Base-by-base conservation (phyloP, 345 rosid genomes). In the Arabidopsis suecica region DNA sequence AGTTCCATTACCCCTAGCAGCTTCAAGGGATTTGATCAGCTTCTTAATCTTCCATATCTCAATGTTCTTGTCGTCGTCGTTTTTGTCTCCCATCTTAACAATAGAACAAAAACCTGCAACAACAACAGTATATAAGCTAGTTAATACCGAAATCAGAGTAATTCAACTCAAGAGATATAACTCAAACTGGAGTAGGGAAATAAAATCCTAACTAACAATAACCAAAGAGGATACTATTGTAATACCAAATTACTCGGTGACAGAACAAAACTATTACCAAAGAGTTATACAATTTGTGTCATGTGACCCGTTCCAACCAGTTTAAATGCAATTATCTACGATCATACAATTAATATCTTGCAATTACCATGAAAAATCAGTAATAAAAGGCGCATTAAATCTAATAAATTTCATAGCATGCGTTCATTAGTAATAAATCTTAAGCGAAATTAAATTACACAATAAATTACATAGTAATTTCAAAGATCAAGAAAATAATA, bases 21-120 rank as follows among this genome's bases (percentile, higher is more conserved):
- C 54, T 49, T 49, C 54, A 18, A 49, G 54, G 11, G 54, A 49
- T 49, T 49, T 49, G 54, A 49, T 49, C 54, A 49, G 22, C 54
- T 49, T 49, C 54, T 49, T 49, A 18, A 49, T 49, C 25, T 49
- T 49, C 54, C 54, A 49, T 49, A 49, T 49, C 54, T 49, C 54
- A 49, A 49, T 49, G 25, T 49, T 49, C 54, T 49, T 49, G 54
- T 49, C 54, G 5, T 49, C 54, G 3, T 49, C 54, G 54, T 49
- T 49, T 49, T 20, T 49, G 54, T 49, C 54, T 16, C 54, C 54
- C 54, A 49, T 49, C 25, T 49, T 49, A 49, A 49, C 54, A 49
- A 20, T 8, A 49, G 2, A 48, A 18, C 53, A 48, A 18, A 48
- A 48, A 18, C 53, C 53, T 49, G 53, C 22, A 48, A 20, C 54